Evolutionary conservation across 768 basidiomycete genomes (phyloP).

Genomic region (Phanerochaete carnosa): DNA sequence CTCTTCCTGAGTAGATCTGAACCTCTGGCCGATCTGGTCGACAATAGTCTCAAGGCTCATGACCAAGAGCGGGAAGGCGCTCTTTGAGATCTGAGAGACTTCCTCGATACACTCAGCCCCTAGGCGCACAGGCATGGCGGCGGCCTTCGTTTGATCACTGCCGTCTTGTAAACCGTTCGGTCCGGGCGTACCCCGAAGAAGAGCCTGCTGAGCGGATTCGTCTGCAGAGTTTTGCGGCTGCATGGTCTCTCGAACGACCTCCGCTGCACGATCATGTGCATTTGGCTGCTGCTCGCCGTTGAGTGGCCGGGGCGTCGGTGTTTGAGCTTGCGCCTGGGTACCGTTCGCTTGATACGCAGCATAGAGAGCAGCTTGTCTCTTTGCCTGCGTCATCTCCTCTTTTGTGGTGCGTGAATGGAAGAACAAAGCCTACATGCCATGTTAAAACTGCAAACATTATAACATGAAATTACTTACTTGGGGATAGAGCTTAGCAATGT

Average conservation of each 20-base stretch:
- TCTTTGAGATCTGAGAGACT: slow-evolving; percentile 89
- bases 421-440: slow-evolving; percentile 72
- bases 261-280: slow-evolving; percentile 9
- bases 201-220: not conserved
- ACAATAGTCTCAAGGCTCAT: slow-evolving; percentile 96
- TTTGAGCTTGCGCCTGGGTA: slow-evolving; percentile 5
- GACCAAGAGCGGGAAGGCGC: slow-evolving; percentile 91
- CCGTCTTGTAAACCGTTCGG: slow-evolving; percentile 9
- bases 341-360: not conserved
- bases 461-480: slow-evolving; percentile 54
- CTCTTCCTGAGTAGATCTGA: slow-evolving; percentile 77
- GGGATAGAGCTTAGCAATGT: slow-evolving; percentile 87
- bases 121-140: slow-evolving; percentile 38
- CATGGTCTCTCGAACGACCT: not conserved
- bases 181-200: no score
- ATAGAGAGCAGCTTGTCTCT: slow-evolving; percentile 31
- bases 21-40: slow-evolving; percentile 87
- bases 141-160: slow-evolving; percentile 47
- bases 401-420: slow-evolving; percentile 87
- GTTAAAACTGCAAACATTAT: not conserved
- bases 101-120: slow-evolving; percentile 82
- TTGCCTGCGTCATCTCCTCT: slow-evolving; percentile 59
- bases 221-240: not conserved
- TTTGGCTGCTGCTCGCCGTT: not conserved
- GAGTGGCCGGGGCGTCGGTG: slow-evolving; percentile 15